Evolutionary conservation across 306 rosid species (phyloP), one percentile per base, ranked within the genome.

Genomic region (Arachis stenosperma): DNA sequence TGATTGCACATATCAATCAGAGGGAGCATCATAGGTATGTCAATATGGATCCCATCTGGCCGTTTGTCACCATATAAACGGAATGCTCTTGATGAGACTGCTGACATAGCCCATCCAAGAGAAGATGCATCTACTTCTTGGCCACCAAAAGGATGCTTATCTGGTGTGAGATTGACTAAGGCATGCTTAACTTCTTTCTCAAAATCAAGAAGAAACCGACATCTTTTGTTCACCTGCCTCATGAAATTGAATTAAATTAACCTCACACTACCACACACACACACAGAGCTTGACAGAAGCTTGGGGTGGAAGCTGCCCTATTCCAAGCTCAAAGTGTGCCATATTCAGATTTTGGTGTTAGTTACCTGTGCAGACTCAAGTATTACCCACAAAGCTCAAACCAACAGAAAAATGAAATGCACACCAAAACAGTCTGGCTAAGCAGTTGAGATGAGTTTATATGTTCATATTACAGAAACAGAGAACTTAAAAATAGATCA

Each of bases 71-170:
- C 95, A 60, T 91, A 73, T 44, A 94, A 83, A 68, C 88, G 86
- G 75, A 91, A 94, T 64, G 98, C 98, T 81, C 98, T 84, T 17
- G 95, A 89, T 6, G 95, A 94, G 73, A 94, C 98, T 17, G 97
- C 95, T 61, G 98, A 87, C 97, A 94, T 91, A 46, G 96, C 98
- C 98, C 98, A 94, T 75, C 98, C 98, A 53, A 94, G 89, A 66
- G 98, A 86, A 33, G 98, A 91, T 40, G 97, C 96, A 83, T 84
- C 90, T 60, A 94, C 92, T 71, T 81, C 84, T 86, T 82, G 95
- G 57, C 89, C 95, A 75, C 86, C 81, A 80, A 94, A 91, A 75
- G 96, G 98, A 73, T 91, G 98, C 69, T 84, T 82, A 61, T 81
- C 82, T 64, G 79, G 86, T 57, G 82, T 77, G 61, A 84, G 55